A percentile compares a stretch with the other conserved stretches of the same genome.
These are phyloP conservation scores for Trypanosoma melophagium DNA, from an alignment of 208 protist species.

Conservation along the genomic window DNA sequence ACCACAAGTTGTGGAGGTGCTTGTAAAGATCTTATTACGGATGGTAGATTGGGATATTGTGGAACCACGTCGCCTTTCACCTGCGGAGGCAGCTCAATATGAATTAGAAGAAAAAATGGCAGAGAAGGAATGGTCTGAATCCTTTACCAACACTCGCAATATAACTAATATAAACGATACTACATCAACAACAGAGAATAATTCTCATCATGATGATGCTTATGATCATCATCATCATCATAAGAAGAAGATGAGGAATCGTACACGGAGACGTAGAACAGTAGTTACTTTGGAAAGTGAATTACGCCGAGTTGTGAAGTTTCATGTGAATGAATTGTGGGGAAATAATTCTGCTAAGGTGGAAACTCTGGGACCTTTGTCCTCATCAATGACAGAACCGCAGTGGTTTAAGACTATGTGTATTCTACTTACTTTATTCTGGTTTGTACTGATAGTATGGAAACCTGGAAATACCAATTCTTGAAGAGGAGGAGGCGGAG, in stretches of 20 bases:
- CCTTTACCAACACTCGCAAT: not conserved
- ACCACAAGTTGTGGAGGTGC: slow-evolving; percentile 2
- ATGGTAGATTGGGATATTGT: slow-evolving; percentile 24
- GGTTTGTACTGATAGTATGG: slow-evolving; percentile 7
- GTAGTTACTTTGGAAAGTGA: slow-evolving; percentile 13
- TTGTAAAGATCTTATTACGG: slow-evolving; percentile 19
- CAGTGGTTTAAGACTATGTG: slow-evolving; percentile 18
- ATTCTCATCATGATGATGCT: not conserved
- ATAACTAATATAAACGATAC: not conserved
- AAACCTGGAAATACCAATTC: not conserved
- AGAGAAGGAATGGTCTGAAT: not conserved
- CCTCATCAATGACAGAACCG: slow-evolving; percentile 17
- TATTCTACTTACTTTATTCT: slow-evolving; percentile 9
- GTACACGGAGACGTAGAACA: not conserved
- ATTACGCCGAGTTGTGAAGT: slow-evolving; percentile 17
- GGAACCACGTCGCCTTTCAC: slow-evolving; percentile 28
- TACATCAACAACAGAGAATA: not conserved
- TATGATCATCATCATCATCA: not conserved
- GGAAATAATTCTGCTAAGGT: slow-evolving; percentile 13
- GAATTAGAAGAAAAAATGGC: slow-evolving; percentile 3
- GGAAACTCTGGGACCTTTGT: not conserved
- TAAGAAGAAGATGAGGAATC: not conserved
- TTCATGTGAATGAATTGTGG: slow-evolving; percentile 25
- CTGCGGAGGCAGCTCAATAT: slow-evolving; percentile 17
- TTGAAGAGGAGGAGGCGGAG: not conserved